Percentiles rank a stretch among this genome's conserved stretches.
Evolutionary conservation across 2,329 filamentous ascomycete genomes (phyloP).

Genomic region (Epichloe aotearoae): DNA sequence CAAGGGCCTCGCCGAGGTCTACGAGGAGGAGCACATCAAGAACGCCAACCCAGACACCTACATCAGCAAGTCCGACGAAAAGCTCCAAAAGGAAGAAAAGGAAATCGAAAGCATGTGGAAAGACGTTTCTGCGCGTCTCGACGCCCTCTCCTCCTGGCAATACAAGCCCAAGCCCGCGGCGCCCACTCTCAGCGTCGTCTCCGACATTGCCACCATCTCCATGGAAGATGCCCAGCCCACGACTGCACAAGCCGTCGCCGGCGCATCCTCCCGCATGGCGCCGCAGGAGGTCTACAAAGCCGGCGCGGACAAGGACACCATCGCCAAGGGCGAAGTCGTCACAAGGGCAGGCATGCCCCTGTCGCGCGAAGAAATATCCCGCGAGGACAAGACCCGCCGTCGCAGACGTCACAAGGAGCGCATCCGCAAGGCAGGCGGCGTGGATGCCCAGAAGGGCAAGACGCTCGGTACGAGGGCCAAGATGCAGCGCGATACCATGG

Average conservation of each 20-base stretch:
- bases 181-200: constrained; percentile 71
- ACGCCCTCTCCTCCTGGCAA: constrained; percentile 84
- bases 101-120: constrained; percentile 78
- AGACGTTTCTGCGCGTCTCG: constrained; percentile 65
- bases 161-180: constrained; percentile 83
- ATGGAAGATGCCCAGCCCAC: constrained; percentile 94
- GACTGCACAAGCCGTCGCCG: constrained; percentile 59
- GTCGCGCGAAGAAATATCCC: constrained; percentile 71
- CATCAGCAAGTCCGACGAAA: constrained; percentile 70
- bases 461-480: constrained; percentile 42
- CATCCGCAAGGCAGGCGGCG: constrained; percentile 52
- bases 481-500: constrained; percentile 38
- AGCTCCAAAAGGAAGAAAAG: constrained; percentile 65
- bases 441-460: constrained; percentile 12
- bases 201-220: constrained; percentile 78
- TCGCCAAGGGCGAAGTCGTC: constrained; percentile 57
- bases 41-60: constrained; percentile 64
- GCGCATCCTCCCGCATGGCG: constrained; percentile 62
- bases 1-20: constrained; percentile 80
- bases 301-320: constrained; percentile 54
- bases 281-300: constrained; percentile 89
- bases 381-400: constrained; percentile 69
- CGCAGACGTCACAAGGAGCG: constrained; percentile 78
- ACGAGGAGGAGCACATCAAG: constrained; percentile 83
- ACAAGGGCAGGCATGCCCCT: constrained; percentile 66